Percentiles rank a stretch among this genome's conserved stretches.
Conservation (phyloP, 768 basidiomycete species). For the Cystofilobasidium ferigula region DNA sequence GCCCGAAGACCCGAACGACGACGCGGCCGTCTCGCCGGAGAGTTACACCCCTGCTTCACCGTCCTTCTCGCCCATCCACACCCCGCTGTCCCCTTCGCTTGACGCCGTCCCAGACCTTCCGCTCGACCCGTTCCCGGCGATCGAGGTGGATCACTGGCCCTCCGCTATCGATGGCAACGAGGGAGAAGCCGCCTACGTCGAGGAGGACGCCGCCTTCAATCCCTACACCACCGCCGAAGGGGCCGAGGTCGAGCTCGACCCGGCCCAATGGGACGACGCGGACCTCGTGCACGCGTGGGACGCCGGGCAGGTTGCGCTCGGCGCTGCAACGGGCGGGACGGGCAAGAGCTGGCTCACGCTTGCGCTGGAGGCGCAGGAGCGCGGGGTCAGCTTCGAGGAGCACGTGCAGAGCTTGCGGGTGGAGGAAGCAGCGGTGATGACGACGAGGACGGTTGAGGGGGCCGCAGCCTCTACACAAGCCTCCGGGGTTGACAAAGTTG, state of each 20-base stretch:
- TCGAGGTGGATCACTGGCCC: too few relatives aligned
- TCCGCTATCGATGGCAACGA: neutral
- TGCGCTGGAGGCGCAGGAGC: neutral
- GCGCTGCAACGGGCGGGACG: neutral
- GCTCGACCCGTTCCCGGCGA: neutral
- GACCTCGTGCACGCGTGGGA: neutral
- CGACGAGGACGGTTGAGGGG: neutral
- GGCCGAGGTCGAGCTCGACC: neutral
- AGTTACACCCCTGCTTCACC: neutral
- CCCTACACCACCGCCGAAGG: too few relatives aligned
- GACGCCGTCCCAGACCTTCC: neutral
- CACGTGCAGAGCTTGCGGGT: neutral
- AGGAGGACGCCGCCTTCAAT: neutral
- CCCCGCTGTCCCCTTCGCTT: neutral
- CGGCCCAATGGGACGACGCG: conserved; percentile 3
- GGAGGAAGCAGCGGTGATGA: neutral
- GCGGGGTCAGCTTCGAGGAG: neutral
- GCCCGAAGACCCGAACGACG: neutral
- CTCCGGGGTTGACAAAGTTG: neutral
- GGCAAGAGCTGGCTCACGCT: conserved; percentile 6
- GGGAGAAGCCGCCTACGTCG: neutral
- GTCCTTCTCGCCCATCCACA: neutral
- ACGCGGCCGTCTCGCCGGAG: neutral
- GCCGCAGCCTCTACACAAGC: too few relatives aligned
- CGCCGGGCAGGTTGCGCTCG: neutral